phyloP scores from a whole-genome alignment of 1,139 yeast species.

The Debaryomycetaceae sp. region DNA sequence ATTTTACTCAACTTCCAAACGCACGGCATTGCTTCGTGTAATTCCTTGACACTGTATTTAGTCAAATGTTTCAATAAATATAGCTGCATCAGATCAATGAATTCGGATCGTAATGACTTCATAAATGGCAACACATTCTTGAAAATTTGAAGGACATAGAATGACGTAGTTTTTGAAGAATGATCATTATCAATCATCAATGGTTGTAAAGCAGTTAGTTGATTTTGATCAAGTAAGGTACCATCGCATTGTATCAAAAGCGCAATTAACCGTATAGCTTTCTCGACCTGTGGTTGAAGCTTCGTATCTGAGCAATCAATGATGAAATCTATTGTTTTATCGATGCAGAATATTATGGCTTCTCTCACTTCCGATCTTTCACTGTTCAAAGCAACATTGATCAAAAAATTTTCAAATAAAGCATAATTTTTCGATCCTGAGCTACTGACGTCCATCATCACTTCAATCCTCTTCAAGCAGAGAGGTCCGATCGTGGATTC shows the following conservation, averaged over 20 bases:
- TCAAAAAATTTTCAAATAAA: conserved; percentile 43
- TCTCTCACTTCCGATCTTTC: conserved; percentile 12
- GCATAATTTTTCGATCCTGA: conserved; percentile 33
- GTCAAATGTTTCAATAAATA: conserved; percentile 55
- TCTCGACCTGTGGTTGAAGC: conserved; percentile 21
- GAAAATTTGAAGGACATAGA: conserved; percentile 52
- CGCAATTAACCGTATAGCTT: conserved; percentile 47
- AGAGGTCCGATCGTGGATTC: conserved; percentile 2
- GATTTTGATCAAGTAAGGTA: conserved; percentile 57
- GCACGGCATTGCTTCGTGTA: conserved; percentile 69
- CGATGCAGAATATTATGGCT: conserved; percentile 19
- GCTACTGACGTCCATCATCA: conserved; percentile 36
- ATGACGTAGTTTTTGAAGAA: conserved; percentile 35
- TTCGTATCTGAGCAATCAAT: conserved; percentile 21
- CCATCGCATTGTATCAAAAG: conserved; percentile 50
- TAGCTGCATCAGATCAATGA: conserved; percentile 48
- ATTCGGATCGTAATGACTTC: conserved; percentile 47
- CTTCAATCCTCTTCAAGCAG: conserved; percentile 12
- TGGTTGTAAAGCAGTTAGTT: conserved; percentile 59
- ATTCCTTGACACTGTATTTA: conserved; percentile 53
- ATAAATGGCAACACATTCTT: conserved; percentile 44
- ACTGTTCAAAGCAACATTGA: conserved; percentile 33
- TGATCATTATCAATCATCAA: conserved; percentile 48
- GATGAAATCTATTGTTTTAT: conserved; percentile 23
- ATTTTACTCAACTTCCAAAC: conserved; percentile 53